These are phyloP conservation scores for Schizophyllum commune DNA, from an alignment of 1,284 basidiomycete genomes.

Conservation along the genomic window DNA sequence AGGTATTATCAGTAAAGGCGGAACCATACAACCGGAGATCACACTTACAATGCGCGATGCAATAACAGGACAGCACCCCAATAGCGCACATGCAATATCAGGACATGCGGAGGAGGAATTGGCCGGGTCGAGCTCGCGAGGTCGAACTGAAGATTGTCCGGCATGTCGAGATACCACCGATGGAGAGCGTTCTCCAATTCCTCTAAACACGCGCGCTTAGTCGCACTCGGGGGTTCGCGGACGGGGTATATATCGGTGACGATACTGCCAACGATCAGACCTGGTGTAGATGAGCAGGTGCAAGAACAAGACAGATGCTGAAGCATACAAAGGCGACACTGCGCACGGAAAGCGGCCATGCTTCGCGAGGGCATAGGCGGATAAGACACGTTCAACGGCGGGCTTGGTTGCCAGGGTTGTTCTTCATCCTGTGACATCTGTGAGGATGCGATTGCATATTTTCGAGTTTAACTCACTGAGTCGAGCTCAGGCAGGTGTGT, in stretches of 20 bases:
- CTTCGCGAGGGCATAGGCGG: constrained; percentile 38
- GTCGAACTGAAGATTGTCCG: constrained; percentile 57
- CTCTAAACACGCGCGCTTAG: constrained; percentile 40
- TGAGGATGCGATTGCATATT: constrained; percentile 3
- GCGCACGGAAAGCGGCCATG: constrained; percentile 54
- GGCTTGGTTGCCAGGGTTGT: constrained; percentile 46
- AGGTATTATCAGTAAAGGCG: constrained; percentile 3
- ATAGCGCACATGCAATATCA: constrained; percentile 73
- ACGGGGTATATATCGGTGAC: constrained; percentile 73
- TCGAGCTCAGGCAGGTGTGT: constrained; percentile 56
- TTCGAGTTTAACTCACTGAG: constrained; percentile 26
- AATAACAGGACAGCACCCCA: constrained; percentile 72
- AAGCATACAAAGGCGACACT: constrained; percentile 51
- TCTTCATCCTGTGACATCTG: constrained; percentile 35
- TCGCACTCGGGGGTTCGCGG: constrained; percentile 35
- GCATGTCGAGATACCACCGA: constrained; percentile 70
- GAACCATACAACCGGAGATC: constrained; percentile 4
- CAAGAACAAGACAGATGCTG: no score
- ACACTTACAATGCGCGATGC: constrained; percentile 73
- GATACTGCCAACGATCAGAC: constrained; percentile 56
- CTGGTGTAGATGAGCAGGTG: constrained; percentile 24
- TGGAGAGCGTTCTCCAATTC: constrained; percentile 64
- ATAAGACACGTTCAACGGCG: constrained; percentile 32
- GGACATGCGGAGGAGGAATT: constrained; percentile 56
- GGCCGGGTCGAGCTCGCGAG: constrained; percentile 35